These are phyloP conservation scores for Baorangia bicolor DNA, from an alignment of 768 basidiomycete genomes.

Conservation along the genomic window DNA sequence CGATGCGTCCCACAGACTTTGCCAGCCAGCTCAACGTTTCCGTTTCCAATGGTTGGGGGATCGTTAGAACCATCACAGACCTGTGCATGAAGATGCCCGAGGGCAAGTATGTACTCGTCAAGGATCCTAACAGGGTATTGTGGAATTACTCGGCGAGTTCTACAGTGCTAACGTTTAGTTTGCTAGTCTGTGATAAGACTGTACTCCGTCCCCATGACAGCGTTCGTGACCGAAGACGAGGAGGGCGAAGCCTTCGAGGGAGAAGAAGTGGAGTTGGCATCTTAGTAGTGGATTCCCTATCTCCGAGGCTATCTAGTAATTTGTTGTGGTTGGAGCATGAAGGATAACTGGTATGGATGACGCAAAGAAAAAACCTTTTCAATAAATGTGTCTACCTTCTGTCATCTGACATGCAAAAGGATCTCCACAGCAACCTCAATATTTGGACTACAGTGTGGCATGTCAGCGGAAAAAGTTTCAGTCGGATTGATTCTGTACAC, in stretches of 20 bases:
- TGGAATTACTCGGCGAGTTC: conserved; percentile 7
- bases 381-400: neutral
- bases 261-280: conserved; percentile 40
- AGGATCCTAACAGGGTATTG: conserved; percentile 94
- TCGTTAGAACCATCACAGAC: conserved; percentile 92
- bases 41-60: conserved; percentile 96
- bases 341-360: neutral
- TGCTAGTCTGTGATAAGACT: conserved; percentile 87
- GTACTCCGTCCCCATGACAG: conserved; percentile 85
- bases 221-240: conserved; percentile 84
- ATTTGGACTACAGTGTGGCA: conserved; percentile 51
- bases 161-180: conserved; percentile 11
- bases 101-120: conserved; percentile 95
- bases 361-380: neutral
- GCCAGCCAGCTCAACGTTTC: conserved; percentile 95
- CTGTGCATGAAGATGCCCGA: conserved; percentile 96
- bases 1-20: conserved; percentile 92
- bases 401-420: conserved; percentile 49
- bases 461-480: neutral
- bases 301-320: conserved; percentile 2
- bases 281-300: conserved; percentile 18
- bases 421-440: conserved; percentile 83
- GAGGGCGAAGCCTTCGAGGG: conserved; percentile 46
- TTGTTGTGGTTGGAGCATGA: neutral
- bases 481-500: conserved; percentile 12